Conservation (phyloP, 1,284 basidiomycete genomes). For the Puccinia polysora region DNA sequence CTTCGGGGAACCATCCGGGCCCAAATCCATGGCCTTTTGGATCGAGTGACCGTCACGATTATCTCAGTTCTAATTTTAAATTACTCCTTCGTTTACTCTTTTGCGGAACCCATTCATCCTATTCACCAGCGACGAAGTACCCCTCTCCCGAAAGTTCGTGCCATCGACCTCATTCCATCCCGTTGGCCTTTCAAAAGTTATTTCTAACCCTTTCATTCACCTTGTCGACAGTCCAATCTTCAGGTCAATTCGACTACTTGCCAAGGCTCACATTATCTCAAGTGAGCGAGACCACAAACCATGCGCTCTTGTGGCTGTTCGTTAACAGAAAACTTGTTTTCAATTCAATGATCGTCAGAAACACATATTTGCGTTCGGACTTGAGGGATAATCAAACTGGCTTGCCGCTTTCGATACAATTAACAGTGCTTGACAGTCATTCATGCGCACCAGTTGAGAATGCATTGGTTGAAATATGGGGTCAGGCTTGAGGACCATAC, state of each 20-base stretch:
- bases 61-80: neutral
- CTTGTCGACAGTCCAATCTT: neutral
- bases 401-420: neutral
- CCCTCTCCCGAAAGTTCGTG: neutral
- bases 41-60: neutral
- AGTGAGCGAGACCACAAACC: neutral
- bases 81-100: conserved; percentile 1
- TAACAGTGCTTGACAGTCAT: conserved; percentile 1
- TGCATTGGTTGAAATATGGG: conserved; percentile 31
- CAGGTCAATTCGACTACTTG: neutral
- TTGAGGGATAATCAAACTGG: conserved; percentile 32
- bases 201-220: neutral
- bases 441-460: conserved; percentile 38
- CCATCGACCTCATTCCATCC: too few relatives aligned
- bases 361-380: conserved; percentile 22
- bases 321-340: too few relatives aligned
- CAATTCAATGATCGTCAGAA: neutral
- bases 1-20: neutral
- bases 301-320: too few relatives aligned
- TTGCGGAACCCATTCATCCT: neutral
- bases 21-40: neutral
- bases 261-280: conserved; percentile 9
- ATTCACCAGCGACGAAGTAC: neutral
- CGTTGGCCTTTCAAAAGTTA: too few relatives aligned
- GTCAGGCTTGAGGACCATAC: neutral